phyloP scores from a whole-genome alignment of 1,284 basidiomycete genomes.

The Stygiomarasmius scandens region DNA sequence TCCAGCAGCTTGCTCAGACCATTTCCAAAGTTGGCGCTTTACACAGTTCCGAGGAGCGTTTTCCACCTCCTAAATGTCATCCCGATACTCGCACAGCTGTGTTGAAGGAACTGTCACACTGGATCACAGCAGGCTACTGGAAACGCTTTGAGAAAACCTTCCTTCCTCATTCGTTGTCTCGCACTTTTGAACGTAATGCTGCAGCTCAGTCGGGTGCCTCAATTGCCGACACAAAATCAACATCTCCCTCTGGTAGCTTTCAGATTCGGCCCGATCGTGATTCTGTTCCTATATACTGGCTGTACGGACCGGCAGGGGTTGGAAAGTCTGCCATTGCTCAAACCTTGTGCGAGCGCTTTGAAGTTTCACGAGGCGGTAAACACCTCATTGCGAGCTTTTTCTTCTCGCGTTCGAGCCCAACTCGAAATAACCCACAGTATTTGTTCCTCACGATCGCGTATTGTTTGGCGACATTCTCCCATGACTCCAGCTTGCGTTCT shows the following conservation, averaged over 20 bases:
- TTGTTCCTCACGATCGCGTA: conserved; percentile 7
- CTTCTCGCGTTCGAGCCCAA: conserved; percentile 12
- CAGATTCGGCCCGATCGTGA: neutral
- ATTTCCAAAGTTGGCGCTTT: neutral
- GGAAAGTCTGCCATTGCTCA: conserved; percentile 25
- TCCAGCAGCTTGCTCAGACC: neutral
- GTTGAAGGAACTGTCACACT: conserved; percentile 13
- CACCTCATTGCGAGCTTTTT: conserved; percentile 20
- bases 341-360: conserved; percentile 10
- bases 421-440: conserved; percentile 3
- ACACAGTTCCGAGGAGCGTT: conserved; percentile 4
- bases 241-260: no score
- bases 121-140: conserved; percentile 3
- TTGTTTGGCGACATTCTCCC: neutral
- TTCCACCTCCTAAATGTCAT: conserved; percentile 14
- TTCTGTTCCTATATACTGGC: conserved; percentile 16
- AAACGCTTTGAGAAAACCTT: neutral
- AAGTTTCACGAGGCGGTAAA: neutral
- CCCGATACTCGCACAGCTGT: conserved; percentile 16
- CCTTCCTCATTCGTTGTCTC: no score
- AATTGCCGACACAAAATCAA: no score
- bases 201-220: no score
- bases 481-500: neutral
- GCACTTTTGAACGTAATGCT: no score
- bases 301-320: conserved; percentile 19